Evolutionary conservation across 192 early-diverging fungal species (phyloP).

Genomic region (Coemansia sp.): DNA sequence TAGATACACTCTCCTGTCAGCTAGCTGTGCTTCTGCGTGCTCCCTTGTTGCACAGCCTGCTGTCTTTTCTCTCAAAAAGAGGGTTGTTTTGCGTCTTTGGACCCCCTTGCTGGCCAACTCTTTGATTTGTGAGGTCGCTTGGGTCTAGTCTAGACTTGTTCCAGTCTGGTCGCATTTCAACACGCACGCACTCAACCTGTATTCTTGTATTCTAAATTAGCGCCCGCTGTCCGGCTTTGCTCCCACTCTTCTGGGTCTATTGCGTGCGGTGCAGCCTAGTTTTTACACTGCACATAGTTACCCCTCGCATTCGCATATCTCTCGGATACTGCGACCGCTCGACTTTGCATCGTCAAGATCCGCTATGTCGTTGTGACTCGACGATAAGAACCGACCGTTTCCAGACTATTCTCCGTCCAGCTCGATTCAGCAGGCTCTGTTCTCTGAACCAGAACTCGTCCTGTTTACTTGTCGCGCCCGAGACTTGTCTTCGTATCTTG

Average conservation of each 20-base stretch:
- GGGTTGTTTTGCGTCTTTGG: neutral
- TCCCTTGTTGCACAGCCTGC: neutral
- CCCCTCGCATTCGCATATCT: constrained; percentile 10
- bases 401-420: constrained; percentile 2
- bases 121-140: neutral
- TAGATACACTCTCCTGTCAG: neutral
- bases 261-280: too few relatives aligned
- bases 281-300: too few relatives aligned
- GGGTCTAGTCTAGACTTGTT: constrained; percentile 12
- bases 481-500: constrained; percentile 3
- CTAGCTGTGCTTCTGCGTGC: constrained; percentile 1
- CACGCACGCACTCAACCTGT: constrained; percentile 10
- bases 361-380: constrained; percentile 6
- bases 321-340: constrained; percentile 2
- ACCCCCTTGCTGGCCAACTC: neutral
- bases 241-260: too few relatives aligned
- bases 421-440: neutral
- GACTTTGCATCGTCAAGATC: neutral
- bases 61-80: neutral
- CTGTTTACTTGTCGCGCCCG: neutral
- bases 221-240: neutral
- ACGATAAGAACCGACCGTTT: neutral
- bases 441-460: neutral
- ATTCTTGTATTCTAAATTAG: constrained; percentile 13
- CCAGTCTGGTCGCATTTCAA: constrained; percentile 1